phyloP scores from a whole-genome alignment of 129 eudicot species.

The Artemisia tridentata region DNA sequence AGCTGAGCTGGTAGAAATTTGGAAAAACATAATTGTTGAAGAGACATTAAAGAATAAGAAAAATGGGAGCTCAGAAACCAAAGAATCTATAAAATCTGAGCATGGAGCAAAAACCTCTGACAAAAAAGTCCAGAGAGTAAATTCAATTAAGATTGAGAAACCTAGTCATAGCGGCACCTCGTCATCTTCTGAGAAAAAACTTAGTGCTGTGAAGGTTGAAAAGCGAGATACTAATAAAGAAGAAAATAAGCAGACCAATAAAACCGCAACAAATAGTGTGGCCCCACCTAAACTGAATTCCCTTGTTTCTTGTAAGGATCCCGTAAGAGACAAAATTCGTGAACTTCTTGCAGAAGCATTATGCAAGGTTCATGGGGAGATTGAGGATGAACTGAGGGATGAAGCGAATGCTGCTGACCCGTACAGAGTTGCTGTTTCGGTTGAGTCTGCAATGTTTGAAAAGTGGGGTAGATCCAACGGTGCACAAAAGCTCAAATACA shows the following conservation, averaged over 20 bases:
- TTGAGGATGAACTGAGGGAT: conserved; percentile 54
- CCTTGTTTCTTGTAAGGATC: conserved; percentile 59
- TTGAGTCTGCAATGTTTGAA: conserved; percentile 86
- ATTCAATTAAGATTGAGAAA: conserved; percentile 53
- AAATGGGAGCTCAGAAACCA: conserved; percentile 42
- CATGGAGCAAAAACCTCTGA: conserved; percentile 25
- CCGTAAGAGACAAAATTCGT: conserved; percentile 64
- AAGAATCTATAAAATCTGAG: conserved; percentile 35
- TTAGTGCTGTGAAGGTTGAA: conserved; percentile 35
- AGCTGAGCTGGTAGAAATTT: conserved; percentile 63
- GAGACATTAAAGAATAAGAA: conserved; percentile 59
- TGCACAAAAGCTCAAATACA: conserved; percentile 65
- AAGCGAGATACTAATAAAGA: conserved; percentile 38
- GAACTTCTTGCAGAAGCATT: conserved; percentile 80
- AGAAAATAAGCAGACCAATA: conserved; percentile 34
- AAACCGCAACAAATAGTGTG: conserved; percentile 18
- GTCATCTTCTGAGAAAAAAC: conserved; percentile 33
- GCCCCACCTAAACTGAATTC: conserved; percentile 74
- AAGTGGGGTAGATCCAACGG: conserved; percentile 84
- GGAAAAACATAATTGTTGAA: conserved; percentile 78
- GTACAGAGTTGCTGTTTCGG: conserved; percentile 61
- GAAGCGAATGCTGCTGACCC: conserved; percentile 66
- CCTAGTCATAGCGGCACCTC: conserved; percentile 18
- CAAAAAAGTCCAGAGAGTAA: conserved; percentile 29
- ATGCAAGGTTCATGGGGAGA: conserved; percentile 59